These are phyloP conservation scores for Sphenostylis stenocarpa DNA, from an alignment of 306 rosid genomes.

Conservation along the genomic window DNA sequence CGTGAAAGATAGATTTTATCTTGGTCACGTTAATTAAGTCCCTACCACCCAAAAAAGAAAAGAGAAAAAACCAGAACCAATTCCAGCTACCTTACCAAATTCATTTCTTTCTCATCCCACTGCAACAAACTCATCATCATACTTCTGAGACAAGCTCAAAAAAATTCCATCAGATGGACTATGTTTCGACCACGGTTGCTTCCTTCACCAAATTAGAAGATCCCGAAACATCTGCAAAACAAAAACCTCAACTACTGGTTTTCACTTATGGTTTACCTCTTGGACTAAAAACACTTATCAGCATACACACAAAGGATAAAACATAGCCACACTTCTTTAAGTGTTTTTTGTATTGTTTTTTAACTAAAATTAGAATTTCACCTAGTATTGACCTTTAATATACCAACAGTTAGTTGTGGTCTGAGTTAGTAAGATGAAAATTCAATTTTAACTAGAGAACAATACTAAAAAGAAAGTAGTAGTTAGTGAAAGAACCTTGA, in stretches of 20 bases:
- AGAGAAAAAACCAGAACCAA: not conserved
- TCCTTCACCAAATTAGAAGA: not conserved
- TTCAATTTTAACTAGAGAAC: not conserved
- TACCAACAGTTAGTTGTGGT: not conserved
- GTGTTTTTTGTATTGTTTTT: not conserved
- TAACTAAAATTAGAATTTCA: not conserved
- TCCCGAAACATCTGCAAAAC: conserved; percentile 20
- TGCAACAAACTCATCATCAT: conserved; percentile 13
- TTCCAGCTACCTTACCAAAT: conserved; percentile 26
- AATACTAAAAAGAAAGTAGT: not conserved
- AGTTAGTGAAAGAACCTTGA: not conserved
- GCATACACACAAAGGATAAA: not conserved
- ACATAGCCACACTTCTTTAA: not conserved
- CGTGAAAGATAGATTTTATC: conserved; percentile 34
- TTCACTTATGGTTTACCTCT: not conserved
- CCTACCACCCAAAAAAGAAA: conserved; percentile 28
- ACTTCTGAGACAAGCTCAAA: not conserved
- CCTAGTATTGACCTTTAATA: not conserved
- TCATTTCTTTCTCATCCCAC: conserved; percentile 14
- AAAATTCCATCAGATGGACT: not conserved
- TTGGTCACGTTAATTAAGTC: conserved; percentile 27
- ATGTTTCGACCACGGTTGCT: not conserved
- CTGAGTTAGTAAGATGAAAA: not conserved
- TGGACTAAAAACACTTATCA: conserved; percentile 27
- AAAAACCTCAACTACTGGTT: not conserved